Conservation (phyloP, 805 yeast genomes). For the Torulaspora indica region DNA sequence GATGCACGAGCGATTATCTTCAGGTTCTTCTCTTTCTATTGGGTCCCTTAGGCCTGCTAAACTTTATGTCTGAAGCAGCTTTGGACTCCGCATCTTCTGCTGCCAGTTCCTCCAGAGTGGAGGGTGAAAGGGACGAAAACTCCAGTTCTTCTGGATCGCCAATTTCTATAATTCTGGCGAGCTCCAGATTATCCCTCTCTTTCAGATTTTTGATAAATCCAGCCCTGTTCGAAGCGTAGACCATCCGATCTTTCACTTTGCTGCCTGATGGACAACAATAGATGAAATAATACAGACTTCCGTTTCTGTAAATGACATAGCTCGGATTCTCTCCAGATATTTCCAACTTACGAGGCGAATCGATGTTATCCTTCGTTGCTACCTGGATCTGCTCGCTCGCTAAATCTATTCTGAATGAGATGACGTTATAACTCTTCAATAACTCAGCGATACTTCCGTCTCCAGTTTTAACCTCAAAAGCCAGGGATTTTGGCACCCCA, state of each 20-base stretch:
- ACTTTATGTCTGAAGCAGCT: conserved; percentile 31
- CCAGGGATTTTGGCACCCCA: conserved; percentile 25
- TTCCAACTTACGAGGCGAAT: conserved; percentile 31
- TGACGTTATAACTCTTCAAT: conserved; percentile 41
- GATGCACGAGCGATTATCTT: neutral
- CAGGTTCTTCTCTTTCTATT: conserved; percentile 39
- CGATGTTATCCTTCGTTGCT: conserved; percentile 25
- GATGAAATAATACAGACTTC: conserved; percentile 51
- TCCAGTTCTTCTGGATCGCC: conserved; percentile 73
- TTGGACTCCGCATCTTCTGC: conserved; percentile 16
- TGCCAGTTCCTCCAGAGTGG: conserved; percentile 36
- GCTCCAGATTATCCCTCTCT: conserved; percentile 33
- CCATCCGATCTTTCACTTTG: conserved; percentile 84
- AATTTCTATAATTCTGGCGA: conserved; percentile 55
- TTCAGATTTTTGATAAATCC: conserved; percentile 53
- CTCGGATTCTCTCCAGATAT: conserved; percentile 48
- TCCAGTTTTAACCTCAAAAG: conserved; percentile 25
- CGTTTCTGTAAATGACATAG: conserved; percentile 51
- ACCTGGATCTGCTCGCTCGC: conserved; percentile 46
- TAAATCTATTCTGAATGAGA: conserved; percentile 50
- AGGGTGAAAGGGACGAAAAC: conserved; percentile 32
- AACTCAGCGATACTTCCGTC: conserved; percentile 18
- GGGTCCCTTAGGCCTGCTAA: conserved; percentile 68
- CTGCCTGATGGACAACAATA: conserved; percentile 90
- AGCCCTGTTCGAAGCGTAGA: conserved; percentile 76